A percentile compares a stretch with the other conserved stretches of the same genome.
Conservation (phyloP, 2,329 filamentous ascomycete genomes). For the Corniculantispora saksenae region DNA sequence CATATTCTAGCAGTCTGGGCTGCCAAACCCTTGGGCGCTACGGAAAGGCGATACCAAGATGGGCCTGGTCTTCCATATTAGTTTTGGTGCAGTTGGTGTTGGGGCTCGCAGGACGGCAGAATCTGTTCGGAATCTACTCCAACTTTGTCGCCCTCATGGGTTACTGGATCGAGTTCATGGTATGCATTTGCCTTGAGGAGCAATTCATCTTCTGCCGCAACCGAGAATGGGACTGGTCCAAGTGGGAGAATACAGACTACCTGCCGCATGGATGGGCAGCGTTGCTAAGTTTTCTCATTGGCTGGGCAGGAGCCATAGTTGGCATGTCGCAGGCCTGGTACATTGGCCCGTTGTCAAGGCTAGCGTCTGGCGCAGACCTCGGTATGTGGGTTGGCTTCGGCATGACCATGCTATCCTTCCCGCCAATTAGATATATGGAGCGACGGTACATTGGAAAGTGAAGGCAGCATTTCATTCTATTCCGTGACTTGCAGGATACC, state of each 20-base stretch:
- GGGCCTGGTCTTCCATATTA: conserved; percentile 54
- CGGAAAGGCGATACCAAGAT: conserved; percentile 53
- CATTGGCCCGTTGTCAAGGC: conserved; percentile 55
- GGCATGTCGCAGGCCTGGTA: conserved; percentile 62
- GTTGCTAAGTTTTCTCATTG: conserved; percentile 44
- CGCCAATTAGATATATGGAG: conserved; percentile 31
- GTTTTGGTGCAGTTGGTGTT: conserved; percentile 58
- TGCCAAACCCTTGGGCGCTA: conserved; percentile 59
- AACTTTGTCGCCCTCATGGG: conserved; percentile 57
- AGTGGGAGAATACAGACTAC: conserved; percentile 48
- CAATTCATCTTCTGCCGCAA: conserved; percentile 45
- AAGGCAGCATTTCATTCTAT: neutral
- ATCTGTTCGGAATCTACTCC: conserved; percentile 55
- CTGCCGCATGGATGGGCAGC: conserved; percentile 48
- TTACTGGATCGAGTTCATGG: conserved; percentile 56
- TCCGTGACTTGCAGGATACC: too few species aligned
- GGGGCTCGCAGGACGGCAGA: conserved; percentile 52
- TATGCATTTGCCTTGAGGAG: conserved; percentile 49
- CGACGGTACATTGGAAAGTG: conserved; percentile 26
- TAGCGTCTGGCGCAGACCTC: conserved; percentile 50
- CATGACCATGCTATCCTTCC: conserved; percentile 54
- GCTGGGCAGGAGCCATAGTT: conserved; percentile 54
- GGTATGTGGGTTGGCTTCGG: conserved; percentile 63
- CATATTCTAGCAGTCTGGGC: conserved; percentile 60
- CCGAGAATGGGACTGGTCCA: conserved; percentile 42